A percentile compares a stretch with the other conserved stretches of the same genome.
These are phyloP conservation scores for Pichia norvegensis DNA, from an alignment of 1,139 yeast genomes.

Conservation along the genomic window DNA sequence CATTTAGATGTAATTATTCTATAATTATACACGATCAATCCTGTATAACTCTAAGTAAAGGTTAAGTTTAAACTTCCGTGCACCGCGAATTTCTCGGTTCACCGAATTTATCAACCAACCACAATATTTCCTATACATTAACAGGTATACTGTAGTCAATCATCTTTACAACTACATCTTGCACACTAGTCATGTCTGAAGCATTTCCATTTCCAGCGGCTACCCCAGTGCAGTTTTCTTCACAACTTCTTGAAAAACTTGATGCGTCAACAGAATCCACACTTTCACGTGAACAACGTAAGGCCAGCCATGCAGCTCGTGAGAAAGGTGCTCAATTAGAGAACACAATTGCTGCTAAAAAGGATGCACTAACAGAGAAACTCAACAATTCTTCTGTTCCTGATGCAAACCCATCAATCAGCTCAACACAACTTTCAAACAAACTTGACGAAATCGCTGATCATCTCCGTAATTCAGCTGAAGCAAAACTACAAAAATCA, in stretches of 20 bases:
- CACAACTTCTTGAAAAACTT: constrained; percentile 59
- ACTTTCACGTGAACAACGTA: constrained; percentile 70
- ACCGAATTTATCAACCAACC: neutral
- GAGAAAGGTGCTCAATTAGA: neutral
- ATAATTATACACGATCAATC: neutral
- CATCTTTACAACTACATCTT: too few species aligned
- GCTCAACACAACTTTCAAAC: constrained; percentile 32
- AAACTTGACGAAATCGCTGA: constrained; percentile 35
- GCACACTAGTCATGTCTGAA: constrained; percentile 1
- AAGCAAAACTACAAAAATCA: constrained; percentile 23
- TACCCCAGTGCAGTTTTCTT: constrained; percentile 70
- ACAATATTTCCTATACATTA: too few species aligned
- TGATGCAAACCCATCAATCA: neutral
- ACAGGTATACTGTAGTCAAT: too few species aligned
- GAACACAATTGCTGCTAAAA: neutral
- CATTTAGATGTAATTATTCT: constrained; percentile 38
- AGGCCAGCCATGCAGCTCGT: constrained; percentile 21
- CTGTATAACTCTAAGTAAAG: neutral
- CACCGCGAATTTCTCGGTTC: neutral
- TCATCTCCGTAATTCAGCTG: constrained; percentile 23
- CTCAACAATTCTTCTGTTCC: neutral
- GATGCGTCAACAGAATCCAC: constrained; percentile 67
- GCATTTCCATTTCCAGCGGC: constrained; percentile 54
- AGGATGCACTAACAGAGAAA: neutral
- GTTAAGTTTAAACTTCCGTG: neutral